Evolutionary conservation across 768 basidiomycete species (phyloP), one percentile per base, ranked within the genome.

Genomic region (Boletus barrowsii): DNA sequence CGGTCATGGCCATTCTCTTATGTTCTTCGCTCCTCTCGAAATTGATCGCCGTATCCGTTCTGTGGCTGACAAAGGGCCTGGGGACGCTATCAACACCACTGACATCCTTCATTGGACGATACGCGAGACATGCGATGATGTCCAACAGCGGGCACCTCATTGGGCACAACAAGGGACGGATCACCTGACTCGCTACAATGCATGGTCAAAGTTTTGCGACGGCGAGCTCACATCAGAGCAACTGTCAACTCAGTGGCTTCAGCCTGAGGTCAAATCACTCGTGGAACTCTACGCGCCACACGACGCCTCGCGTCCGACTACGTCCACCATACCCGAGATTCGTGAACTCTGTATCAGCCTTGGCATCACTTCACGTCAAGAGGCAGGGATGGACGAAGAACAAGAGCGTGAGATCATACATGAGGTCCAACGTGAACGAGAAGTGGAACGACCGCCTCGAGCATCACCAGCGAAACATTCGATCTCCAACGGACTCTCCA

Each of bases 21-120:
- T 75, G 49, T 80, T 81, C 53, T 76, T 76, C 42, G 76, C 77
- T 1, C 73, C 79, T 18, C 62, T 59, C 0, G 75, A 78, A 47
- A 67, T 79, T 9, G 73, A 75, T 47, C 54, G 56, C 37, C 49
- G 52, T 3, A 78, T 80, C 42, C 73, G 73, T 20, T 35, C 55
- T 1, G 47, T 65, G 20, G 53, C 60, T 18, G 26, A 15, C 18
- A 68, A 68, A 30, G 32, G 26, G 10, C 0, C 17, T 0, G 4
- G 17, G 30, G 51, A 62, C 17, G 6, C 4, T 2, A 48, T 63
- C 24, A 26, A 56, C 18, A 61, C 69, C 0, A 33, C 37, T 13
- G 74, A 80, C 46, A 65, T 81, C 37, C 39, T 80, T 17, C 61
- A 63, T 8, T 82, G 81, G 81, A 62, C 68, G 1, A 77, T 80